Base-by-base conservation (phyloP, 768 basidiomycete species). In the Clitopilus passeckerianus region DNA sequence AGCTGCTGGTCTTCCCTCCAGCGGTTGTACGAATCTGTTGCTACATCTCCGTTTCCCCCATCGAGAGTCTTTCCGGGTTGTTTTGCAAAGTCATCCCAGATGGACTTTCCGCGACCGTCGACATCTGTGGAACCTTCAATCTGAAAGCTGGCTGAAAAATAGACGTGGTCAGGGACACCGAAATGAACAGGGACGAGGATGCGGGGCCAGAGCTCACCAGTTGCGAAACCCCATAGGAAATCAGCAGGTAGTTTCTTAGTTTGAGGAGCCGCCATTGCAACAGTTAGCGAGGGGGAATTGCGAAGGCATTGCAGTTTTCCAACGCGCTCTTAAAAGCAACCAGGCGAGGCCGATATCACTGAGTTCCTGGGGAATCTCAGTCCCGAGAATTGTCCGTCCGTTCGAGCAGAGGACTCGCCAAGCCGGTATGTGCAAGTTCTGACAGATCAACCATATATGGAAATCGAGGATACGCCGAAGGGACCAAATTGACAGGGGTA, bases 71-170 rank as follows among this genome's bases (percentile, higher is more conserved):
- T 88, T 34, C 87, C 87, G 0, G 86, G 86, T 15, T 72, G 69
- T 56, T 81, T 80, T 24, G 85, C 77, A 70, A 88, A 90, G 68
- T 82, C 85, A 66, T 91, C 89, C 89, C 89, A 91, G 64, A 90
- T 83, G 15, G 85, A 86, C 65, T 83, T 83, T 9, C 86, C 86
- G 53, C 86, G 83, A 14, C 85, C 85, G 60, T 83, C 85, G 16
- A 74, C 77, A 56, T 80, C 70, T 20, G 79, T 75, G 0, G 87
- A 86, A 34, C 89, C 89, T 70, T 91, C 90, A 57, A 90, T 85
- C 74, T 91, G 89, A 71, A 89, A 90, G 59, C 81, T 74, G 22
- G 88, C 90, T 81, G 54, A 54, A 53, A 54, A 60, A 57, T 27
- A 59, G 20, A 60, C 54, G 53, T 64, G 46, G 50, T 58, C 57